Evolutionary conservation across 208 protist genomes (phyloP), one percentile per base, ranked within the genome.

Genomic region (Wallacemonas sp.): DNA sequence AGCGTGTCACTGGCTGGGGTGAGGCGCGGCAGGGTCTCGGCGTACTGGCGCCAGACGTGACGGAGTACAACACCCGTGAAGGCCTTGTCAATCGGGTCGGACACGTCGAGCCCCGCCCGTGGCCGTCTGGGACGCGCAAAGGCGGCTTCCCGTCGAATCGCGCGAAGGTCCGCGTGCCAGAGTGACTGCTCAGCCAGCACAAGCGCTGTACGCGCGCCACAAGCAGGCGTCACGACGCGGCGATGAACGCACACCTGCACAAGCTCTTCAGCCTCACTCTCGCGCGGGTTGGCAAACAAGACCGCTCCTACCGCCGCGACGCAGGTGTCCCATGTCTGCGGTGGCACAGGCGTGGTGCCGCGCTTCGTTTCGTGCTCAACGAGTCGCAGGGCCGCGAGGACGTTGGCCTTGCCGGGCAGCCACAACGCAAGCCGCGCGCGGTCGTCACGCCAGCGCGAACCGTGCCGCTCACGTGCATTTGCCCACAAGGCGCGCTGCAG

Each of bases 251-350:
- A 55, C 47, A 9, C 24, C 5, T n/a, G 47, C 24, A 55, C 24
- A 6, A 55, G 47, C 11, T 6, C 17, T 6, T 32, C 4, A 24
- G 8, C n/a, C n/a, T n/a, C n/a, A n/a, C n/a, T n/a, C n/a, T n/a
- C n/a, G n/a, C n/a, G n/a, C n/a, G 62, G 39, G 3, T 55, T 23
- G 1, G 34, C 33, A 0, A 19, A 39, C 46, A 71, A 49, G 23
- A 63, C 54, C 14, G 48, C 56, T 4, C 65, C 71, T 1, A 41
- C 32, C 14, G 64, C 64, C 26, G 63, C 71, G 11, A 76, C 14
- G 27, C 71, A 66, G 26, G 27, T 39, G 11, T 65, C 19, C 57
- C 69, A 41, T 0, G 38, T 61, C 44, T 58, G 26, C 47, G 6
- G 6, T 24, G 47, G 6, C n/a, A 29, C 24, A 6, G 5, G 47